Conservation (phyloP, 75 land plant genomes). For the Cryptomeria japonica region DNA sequence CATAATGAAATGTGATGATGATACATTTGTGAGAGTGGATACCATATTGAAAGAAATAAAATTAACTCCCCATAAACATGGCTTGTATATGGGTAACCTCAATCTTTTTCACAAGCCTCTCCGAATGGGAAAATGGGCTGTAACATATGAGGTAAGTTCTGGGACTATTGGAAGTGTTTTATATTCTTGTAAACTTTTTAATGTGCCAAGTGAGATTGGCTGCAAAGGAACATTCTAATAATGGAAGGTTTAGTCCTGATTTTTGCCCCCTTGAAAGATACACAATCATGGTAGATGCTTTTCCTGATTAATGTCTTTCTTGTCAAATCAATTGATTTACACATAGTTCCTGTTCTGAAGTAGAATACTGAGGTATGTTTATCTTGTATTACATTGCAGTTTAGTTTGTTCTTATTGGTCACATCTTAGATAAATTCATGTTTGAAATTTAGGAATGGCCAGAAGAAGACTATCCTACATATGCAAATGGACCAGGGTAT, state of each 20-base stretch:
- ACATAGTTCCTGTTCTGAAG: neutral
- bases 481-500: slow-evolving; percentile 81
- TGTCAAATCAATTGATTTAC: neutral
- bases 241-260: neutral
- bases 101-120: slow-evolving; percentile 69
- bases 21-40: slow-evolving; percentile 71
- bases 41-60: slow-evolving; percentile 34
- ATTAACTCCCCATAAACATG: slow-evolving; percentile 10
- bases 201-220: neutral
- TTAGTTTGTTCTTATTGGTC: no score
- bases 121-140: slow-evolving; percentile 73
- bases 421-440: neutral
- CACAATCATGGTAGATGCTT: neutral
- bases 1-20: slow-evolving; percentile 77
- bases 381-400: neutral
- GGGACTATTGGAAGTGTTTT: neutral
- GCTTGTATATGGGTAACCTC: slow-evolving; percentile 66
- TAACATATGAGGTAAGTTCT: slow-evolving; percentile 54
- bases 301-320: slow-evolving; percentile 6
- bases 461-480: slow-evolving; percentile 49
- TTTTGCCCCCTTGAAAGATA: neutral
- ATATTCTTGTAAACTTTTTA: neutral
- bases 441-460: slow-evolving; percentile 65
- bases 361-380: neutral
- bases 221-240: neutral